These are phyloP conservation scores for Ogataea dorogensis DNA, from an alignment of 805 yeast species.

Conservation along the genomic window DNA sequence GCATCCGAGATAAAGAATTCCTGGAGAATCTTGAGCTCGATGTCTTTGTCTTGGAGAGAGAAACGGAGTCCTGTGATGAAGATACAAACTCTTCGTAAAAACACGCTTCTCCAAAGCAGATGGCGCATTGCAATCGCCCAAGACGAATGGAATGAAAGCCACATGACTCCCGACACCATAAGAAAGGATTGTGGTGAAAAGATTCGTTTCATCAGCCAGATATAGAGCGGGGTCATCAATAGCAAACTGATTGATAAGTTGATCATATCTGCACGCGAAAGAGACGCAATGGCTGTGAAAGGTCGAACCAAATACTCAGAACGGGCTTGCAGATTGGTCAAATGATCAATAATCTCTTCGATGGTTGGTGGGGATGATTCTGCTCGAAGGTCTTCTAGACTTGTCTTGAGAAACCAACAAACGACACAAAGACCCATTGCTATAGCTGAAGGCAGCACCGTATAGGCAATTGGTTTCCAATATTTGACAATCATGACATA, in stretches of 20 bases:
- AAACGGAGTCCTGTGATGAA: slow-evolving; percentile 42
- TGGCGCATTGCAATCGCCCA: slow-evolving; percentile 45
- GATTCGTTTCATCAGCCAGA: slow-evolving; percentile 34
- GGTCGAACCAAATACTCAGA: slow-evolving; percentile 43
- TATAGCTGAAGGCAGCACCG: slow-evolving; percentile 40
- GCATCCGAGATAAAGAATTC: slow-evolving; percentile 12
- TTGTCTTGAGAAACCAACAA: slow-evolving; percentile 46
- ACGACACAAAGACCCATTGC: slow-evolving; percentile 38
- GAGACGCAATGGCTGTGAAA: slow-evolving; percentile 17
- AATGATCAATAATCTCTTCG: slow-evolving; percentile 49
- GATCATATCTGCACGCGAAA: slow-evolving; percentile 27
- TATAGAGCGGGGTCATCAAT: slow-evolving; percentile 45
- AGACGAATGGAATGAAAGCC: slow-evolving; percentile 46
- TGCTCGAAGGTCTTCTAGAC: slow-evolving; percentile 37
- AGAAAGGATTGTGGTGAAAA: slow-evolving; percentile 36
- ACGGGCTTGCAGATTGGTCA: slow-evolving; percentile 45
- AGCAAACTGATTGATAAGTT: slow-evolving; percentile 34
- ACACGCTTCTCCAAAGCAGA: slow-evolving; percentile 50
- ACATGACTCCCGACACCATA: slow-evolving; percentile 35
- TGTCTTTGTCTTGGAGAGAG: slow-evolving; percentile 18
- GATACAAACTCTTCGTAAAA: slow-evolving; percentile 38
- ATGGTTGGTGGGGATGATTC: slow-evolving; percentile 42
- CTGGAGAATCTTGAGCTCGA: slow-evolving; percentile 13
- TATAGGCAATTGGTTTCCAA: slow-evolving; percentile 39
- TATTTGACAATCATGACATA: slow-evolving; percentile 41